Base-by-base conservation (phyloP, 805 yeast species). In the Suhomyces xylopsoci region DNA sequence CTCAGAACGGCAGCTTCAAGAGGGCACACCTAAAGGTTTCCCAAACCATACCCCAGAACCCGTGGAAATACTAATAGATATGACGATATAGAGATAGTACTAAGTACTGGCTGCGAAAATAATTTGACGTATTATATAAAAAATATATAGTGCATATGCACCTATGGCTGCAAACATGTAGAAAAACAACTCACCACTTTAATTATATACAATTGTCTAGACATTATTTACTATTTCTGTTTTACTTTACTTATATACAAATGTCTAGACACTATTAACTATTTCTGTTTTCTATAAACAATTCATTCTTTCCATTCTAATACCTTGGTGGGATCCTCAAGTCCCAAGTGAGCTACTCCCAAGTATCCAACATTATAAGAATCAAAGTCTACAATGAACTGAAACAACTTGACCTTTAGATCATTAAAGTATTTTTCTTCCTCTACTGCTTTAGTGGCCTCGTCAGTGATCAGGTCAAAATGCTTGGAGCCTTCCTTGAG, bases 371-470 rank as follows among this genome's bases (percentile, higher is more conserved):
- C 63, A 59, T 79, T 69, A 63, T 69, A 64, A 43, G 68, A 51
- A 60, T 72, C 74, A 64, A 75, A 69, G 61, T 81, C 61, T 48
- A 71, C 62, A 45, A 76, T 54, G 64, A 72, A 79, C 38, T 71
- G 62, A 20, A 80, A 61, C 20, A 82, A 58, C 43, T 71, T 65
- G 38, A 71, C 51, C 26, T 79, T 71, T 19, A 70, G 56, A 12
- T 67, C 67, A 45, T 70, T 67, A 19, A 67, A 49, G 45, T 57
- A 63, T 1, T 51, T 55, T 19, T 57, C 40, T 15, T 57, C 58
- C 24, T 58, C 51, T 17, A 50, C 20, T 2, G 53, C n/a, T 26
- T 60, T 57, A 10, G 50, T 47, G 1, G 48, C 44, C 51, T 58
- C 60, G 38, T 55, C 58, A 20, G 59, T 53, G n/a, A 55, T 54